Conservation (phyloP, 306 rosid genomes). For the Ormosia semicastrata region DNA sequence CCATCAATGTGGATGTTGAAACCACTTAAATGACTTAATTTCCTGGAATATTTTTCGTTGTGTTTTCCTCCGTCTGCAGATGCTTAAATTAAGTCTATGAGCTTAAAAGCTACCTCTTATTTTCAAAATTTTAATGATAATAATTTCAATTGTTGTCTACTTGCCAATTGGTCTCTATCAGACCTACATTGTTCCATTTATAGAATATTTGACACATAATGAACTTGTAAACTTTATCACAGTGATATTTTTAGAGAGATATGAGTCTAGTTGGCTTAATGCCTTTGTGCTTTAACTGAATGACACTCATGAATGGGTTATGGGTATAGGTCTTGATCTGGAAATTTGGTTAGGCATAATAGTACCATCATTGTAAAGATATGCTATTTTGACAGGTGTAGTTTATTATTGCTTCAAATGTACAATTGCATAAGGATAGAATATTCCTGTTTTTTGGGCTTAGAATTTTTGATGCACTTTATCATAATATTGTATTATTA, state of each 20-base stretch:
- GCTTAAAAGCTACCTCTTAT: background rate
- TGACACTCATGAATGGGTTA: background rate
- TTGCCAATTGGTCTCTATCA: background rate
- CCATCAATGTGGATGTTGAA: background rate
- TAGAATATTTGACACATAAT: background rate
- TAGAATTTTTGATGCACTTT: background rate
- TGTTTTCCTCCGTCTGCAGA: background rate
- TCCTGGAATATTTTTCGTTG: background rate
- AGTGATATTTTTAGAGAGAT: background rate
- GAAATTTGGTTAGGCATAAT: background rate
- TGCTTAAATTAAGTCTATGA: background rate
- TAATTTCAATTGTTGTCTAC: background rate
- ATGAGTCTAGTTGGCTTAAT: background rate
- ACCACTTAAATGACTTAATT: background rate
- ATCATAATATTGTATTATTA: conserved; percentile 5
- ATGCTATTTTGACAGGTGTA: background rate
- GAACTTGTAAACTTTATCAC: background rate
- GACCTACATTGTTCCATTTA: conserved; percentile 1
- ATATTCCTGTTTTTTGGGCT: background rate
- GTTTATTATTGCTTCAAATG: conserved; percentile 15
- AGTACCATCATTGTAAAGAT: conserved; percentile 8
- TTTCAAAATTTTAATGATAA: background rate
- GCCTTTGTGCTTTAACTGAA: background rate
- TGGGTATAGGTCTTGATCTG: conserved; percentile 4
- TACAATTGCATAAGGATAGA: background rate